Evolutionary conservation across 164 flowering plant genomes (phyloP).

Genomic region (Litsea cubeba): DNA sequence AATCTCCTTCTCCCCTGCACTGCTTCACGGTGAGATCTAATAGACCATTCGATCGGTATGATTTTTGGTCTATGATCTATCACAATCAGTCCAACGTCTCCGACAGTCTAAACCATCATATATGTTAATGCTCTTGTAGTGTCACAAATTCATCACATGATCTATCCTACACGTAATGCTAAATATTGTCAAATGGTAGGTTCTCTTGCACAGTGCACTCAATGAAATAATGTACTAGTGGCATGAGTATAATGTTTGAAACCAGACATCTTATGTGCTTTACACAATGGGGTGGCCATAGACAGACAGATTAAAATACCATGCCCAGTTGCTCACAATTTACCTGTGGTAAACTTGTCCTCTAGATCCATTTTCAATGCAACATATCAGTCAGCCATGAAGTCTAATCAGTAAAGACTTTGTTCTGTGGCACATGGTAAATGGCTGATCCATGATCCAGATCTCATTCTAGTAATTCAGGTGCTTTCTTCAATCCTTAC

Average conservation of each 20-base stretch:
- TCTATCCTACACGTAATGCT: no score
- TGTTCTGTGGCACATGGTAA: neutral
- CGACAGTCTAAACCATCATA: neutral
- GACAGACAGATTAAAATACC: neutral
- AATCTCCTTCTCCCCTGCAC: no score
- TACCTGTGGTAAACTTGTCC: no score
- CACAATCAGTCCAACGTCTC: neutral
- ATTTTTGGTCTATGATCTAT: neutral
- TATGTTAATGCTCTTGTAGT: neutral
- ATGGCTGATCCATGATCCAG: neutral
- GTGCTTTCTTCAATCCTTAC: no score
- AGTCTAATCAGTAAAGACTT: neutral
- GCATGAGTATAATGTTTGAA: neutral
- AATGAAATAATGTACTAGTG: no score
- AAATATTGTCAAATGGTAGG: no score
- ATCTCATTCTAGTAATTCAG: no score
- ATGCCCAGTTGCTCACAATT: no score
- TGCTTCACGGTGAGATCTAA: no score
- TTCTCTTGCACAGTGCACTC: no score
- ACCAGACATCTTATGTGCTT: neutral
- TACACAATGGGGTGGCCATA: neutral
- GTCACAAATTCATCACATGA: no score
- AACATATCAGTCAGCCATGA: neutral
- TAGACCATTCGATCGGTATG: neutral
- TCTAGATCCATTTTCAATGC: neutral